phyloP scores from a whole-genome alignment of 75 land plant species.

The Picea sitchensis region DNA sequence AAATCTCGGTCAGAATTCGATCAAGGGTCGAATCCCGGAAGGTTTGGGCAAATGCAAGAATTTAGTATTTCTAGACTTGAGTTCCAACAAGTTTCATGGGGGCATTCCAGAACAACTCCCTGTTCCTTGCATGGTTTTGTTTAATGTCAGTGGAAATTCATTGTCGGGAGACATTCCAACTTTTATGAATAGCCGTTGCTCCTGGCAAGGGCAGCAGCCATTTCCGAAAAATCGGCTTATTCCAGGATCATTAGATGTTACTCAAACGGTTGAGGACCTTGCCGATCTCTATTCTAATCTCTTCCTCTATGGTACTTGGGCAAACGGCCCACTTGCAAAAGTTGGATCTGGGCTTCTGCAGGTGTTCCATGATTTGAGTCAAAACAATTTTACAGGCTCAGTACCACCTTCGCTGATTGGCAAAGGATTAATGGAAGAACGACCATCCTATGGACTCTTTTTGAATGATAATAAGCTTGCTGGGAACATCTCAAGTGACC shows the following conservation, averaged over 20 bases:
- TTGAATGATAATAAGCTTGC: conserved; percentile 53
- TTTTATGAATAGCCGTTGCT: conserved; percentile 11
- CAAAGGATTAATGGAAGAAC: conserved; percentile 13
- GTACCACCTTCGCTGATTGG: conserved; percentile 54
- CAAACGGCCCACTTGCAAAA: conserved; percentile 1
- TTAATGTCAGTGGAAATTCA: conserved; percentile 63
- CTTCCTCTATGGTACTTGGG: conserved; percentile 11
- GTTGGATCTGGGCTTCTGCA: conserved; percentile 13
- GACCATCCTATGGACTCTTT: conserved; percentile 37
- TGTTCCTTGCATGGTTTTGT: conserved; percentile 51
- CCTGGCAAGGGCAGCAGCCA: conserved; percentile 3
- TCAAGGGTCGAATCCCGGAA: conserved; percentile 45
- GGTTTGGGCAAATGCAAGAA: conserved; percentile 48
- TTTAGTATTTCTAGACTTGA: conserved; percentile 55
- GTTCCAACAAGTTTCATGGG: conserved; percentile 56
- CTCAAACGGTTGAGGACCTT: background rate
- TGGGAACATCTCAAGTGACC: conserved; percentile 38
- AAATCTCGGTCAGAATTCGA: conserved; percentile 59
- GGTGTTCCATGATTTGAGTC: conserved; percentile 72
- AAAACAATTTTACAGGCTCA: conserved; percentile 55
- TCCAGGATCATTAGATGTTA: background rate
- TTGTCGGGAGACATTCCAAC: conserved; percentile 43
- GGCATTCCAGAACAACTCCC: conserved; percentile 37
- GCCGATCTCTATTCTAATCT: background rate
- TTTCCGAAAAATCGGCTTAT: background rate